A percentile compares a stretch with the other conserved stretches of the same genome.
Evolutionary conservation across 192 early-diverging fungal genomes (phyloP).

Genomic region (Mortierella alpina): DNA sequence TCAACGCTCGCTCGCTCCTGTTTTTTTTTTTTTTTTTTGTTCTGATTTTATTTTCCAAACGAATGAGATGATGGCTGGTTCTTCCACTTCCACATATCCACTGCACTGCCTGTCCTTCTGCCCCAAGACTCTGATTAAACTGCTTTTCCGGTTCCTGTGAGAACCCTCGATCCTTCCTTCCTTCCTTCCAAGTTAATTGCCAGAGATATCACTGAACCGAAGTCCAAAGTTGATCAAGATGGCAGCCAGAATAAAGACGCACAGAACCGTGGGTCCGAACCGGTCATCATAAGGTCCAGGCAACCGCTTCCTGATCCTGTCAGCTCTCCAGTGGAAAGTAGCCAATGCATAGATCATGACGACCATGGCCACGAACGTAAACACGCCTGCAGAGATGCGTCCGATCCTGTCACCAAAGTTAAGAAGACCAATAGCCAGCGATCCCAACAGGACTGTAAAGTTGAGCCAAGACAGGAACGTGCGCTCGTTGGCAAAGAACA

Average conservation of each 20-base stretch:
- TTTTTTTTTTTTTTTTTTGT: neutral
- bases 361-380: slow-evolving; percentile 74
- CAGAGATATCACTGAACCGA: slow-evolving; percentile 14
- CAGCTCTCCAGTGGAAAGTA: slow-evolving; percentile 80
- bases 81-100: too few relatives aligned
- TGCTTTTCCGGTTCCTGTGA: too few relatives aligned
- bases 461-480: slow-evolving; percentile 93
- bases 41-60: neutral
- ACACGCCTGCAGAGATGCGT: slow-evolving; percentile 63
- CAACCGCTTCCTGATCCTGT: slow-evolving; percentile 73
- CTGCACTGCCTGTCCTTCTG: too few relatives aligned
- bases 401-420: slow-evolving; percentile 85
- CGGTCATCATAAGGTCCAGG: slow-evolving; percentile 82
- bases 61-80: too few relatives aligned
- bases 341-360: slow-evolving; percentile 85
- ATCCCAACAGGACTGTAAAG: slow-evolving; percentile 82
- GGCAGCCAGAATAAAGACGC: slow-evolving; percentile 71
- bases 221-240: slow-evolving; percentile 76
- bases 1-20: too few relatives aligned
- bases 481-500: slow-evolving; percentile 95
- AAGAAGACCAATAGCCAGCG: slow-evolving; percentile 78
- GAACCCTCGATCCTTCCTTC: too few relatives aligned
- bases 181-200: too few relatives aligned
- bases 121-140: too few relatives aligned
- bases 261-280: slow-evolving; percentile 77